Conservation (phyloP, 2,329 filamentous ascomycete genomes). For the Fusarium acutatum region DNA sequence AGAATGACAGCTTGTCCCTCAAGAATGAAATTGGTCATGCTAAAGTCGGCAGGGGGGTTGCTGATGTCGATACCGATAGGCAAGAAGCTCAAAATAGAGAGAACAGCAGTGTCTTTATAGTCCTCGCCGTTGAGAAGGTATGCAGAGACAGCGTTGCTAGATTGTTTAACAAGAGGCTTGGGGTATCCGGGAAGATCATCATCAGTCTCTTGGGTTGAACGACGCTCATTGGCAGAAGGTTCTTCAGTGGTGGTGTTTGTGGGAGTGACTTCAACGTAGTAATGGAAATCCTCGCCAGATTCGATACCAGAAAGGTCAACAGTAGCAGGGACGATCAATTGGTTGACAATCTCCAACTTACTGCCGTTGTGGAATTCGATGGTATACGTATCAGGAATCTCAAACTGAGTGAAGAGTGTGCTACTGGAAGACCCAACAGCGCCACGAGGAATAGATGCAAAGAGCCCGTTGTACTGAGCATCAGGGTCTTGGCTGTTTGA, state of each 20-base stretch:
- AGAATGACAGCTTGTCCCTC: conserved; percentile 30
- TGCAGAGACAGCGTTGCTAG: conserved; percentile 11
- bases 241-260: conserved; percentile 6
- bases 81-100: conserved; percentile 37
- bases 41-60: background rate
- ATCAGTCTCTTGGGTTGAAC: background rate
- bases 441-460: conserved; percentile 17
- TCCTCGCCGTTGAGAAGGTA: conserved; percentile 33
- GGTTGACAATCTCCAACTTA: conserved; percentile 13
- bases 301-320: conserved; percentile 30
- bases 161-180: conserved; percentile 26
- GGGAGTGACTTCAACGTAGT: conserved; percentile 26
- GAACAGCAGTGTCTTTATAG: conserved; percentile 34
- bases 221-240: conserved; percentile 9
- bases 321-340: conserved; percentile 17
- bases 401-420: conserved; percentile 21
- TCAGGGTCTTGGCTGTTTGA: conserved; percentile 36
- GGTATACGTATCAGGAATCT: conserved; percentile 37
- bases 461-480: conserved; percentile 38
- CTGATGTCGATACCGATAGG: conserved; percentile 20
- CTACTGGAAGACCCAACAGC: conserved; percentile 13
- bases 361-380: conserved; percentile 36
- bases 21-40: conserved; percentile 20
- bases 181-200: conserved; percentile 19
- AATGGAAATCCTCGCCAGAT: conserved; percentile 36